Evolutionary conservation across 2,329 filamentous ascomycete genomes (phyloP).

Genomic region (Seiridium unicorne): DNA sequence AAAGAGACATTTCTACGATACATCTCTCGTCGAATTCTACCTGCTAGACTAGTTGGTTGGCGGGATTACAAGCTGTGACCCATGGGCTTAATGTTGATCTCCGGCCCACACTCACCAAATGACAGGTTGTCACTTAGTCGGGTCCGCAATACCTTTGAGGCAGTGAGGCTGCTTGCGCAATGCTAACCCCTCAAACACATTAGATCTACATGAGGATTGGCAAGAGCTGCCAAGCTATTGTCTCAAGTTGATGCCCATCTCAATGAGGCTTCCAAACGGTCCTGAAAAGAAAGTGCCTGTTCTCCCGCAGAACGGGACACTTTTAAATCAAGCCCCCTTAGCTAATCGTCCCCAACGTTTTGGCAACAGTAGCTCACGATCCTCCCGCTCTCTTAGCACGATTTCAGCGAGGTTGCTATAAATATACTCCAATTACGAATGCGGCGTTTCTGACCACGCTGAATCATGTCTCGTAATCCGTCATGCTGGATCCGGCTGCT

Average conservation of each 20-base stretch:
- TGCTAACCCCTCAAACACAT: neutral
- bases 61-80: neutral
- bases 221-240: conserved; percentile 18
- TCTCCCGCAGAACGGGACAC: neutral
- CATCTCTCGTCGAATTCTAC: no score
- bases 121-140: neutral
- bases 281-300: conserved; percentile 11
- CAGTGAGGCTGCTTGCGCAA: conserved; percentile 7
- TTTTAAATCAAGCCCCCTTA: neutral
- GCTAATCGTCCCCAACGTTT: neutral
- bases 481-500: neutral
- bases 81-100: neutral
- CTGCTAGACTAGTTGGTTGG: no score
- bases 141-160: conserved; percentile 1
- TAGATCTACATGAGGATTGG: conserved; percentile 14
- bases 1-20: neutral
- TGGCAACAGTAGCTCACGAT: neutral
- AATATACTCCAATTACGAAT: neutral
- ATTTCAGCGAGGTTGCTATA: conserved; percentile 1
- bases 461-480: neutral
- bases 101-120: neutral
- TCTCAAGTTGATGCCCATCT: conserved; percentile 22
- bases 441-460: conserved; percentile 1
- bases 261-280: conserved; percentile 12
- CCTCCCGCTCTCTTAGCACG: neutral